These are phyloP conservation scores for Fusarium sulawesiense DNA, from an alignment of 2,329 filamentous ascomycete species.

Conservation along the genomic window DNA sequence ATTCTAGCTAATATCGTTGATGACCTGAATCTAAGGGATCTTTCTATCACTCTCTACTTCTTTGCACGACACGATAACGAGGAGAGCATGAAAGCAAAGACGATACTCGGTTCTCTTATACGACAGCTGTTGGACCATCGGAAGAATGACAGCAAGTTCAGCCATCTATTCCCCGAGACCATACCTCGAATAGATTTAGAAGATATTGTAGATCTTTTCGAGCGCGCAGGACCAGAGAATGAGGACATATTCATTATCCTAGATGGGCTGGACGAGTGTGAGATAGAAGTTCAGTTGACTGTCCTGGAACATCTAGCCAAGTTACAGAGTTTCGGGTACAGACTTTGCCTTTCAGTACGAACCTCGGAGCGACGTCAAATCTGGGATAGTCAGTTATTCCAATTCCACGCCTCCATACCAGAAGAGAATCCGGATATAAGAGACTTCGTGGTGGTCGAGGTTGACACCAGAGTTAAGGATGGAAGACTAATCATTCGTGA, in stretches of 20 bases:
- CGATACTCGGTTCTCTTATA: slow-evolving; percentile 49
- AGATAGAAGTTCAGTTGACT: neutral
- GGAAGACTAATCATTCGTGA: slow-evolving; percentile 29
- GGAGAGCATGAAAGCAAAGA: slow-evolving; percentile 46
- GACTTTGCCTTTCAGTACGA: neutral
- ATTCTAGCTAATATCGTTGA: slow-evolving; percentile 57
- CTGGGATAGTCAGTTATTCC: neutral
- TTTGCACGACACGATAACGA: slow-evolving; percentile 49
- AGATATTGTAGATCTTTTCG: neutral
- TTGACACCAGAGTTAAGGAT: slow-evolving; percentile 10
- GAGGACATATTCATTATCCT: neutral
- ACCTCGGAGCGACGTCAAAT: fast-evolving
- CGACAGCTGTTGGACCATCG: slow-evolving; percentile 49
- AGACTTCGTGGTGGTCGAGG: slow-evolving; percentile 31
- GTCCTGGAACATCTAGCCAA: fast-evolving
- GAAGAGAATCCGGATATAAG: slow-evolving; percentile 44
- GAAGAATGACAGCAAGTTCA: fast-evolving
- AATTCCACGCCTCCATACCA: slow-evolving; percentile 1
- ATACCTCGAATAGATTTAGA: neutral
- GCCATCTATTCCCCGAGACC: neutral
- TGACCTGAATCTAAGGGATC: slow-evolving; percentile 46
- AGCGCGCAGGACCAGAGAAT: no score
- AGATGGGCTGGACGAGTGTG: slow-evolving; percentile 39
- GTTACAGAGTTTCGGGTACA: neutral
- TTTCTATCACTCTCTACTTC: slow-evolving; percentile 41